Evolutionary conservation across 306 rosid species (phyloP), one percentile per base, ranked within the genome.

Genomic region (Parietaria judaica): DNA sequence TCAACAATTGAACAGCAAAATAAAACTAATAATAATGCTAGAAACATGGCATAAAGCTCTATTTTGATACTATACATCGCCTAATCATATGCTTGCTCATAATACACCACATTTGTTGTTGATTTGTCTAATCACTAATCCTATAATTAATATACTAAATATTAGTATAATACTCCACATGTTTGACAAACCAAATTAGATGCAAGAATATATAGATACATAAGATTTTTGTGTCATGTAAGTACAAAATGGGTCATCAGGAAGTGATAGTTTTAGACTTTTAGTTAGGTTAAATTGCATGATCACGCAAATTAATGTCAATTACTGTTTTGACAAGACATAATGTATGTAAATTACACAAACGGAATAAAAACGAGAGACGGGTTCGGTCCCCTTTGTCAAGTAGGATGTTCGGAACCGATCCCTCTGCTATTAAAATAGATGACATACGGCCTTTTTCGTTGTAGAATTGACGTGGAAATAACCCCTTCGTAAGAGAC

Each of bases 241-340:
- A 56, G 2, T 36, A 13, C 41, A 56, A 36, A 23, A 11, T 3
- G 10, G 16, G 60, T 34, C 41, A 11, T 34, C 35, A 34, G 14
- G 15, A 43, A 36, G 36, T 1, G 10, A 56, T 9, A 11, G 1
- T 34, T 34, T 11, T 36, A 36, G 31, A 23, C 31, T 23, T 23
- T 23, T 36, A 7, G 60, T 56, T 56, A 14, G 60, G 60, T 56
- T 10, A 10, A 3, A 36, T 56, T 56, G n/a, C 60, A 56, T 56
- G 60, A 34, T 56, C 36, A 56, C 17, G 13, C 41, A 36, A 56
- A 54, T 35, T 56, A 16, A 36, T 34, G 43, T 6, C 9, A 14
- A 56, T 56, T 34, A 56, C 11, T 56, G 41, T 36, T 56, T 6
- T 36, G 60, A 43, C 44, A 56, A 35, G 43, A 41, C 60, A 36